Percentiles rank a stretch among this genome's conserved stretches.
These are phyloP conservation scores for Stagonosporopsis vannaccii DNA, from an alignment of 2,329 filamentous ascomycete species.

Conservation along the genomic window DNA sequence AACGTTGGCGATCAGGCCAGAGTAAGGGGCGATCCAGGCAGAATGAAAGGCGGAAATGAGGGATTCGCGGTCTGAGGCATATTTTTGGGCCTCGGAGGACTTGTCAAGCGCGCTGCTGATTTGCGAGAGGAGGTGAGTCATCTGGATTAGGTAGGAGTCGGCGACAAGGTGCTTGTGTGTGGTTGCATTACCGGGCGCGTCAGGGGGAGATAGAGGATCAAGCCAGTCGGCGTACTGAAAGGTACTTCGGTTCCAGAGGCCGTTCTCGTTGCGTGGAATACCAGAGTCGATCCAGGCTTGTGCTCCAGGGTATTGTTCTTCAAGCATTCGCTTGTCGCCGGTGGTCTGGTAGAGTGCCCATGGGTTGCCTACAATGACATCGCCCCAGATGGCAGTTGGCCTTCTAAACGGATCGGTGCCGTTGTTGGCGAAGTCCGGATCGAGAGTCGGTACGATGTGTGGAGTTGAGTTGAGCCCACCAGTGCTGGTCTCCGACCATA, in stretches of 20 bases:
- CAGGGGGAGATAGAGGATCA: conserved; percentile 49
- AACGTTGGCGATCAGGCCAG: conserved; percentile 23
- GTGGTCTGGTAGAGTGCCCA: conserved; percentile 46
- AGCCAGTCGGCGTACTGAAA: conserved; percentile 54
- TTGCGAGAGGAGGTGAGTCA: conserved; percentile 40
- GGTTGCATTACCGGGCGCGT: conserved; percentile 42
- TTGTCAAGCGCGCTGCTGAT: conserved; percentile 37
- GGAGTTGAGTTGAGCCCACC: conserved; percentile 11
- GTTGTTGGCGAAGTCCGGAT: conserved; percentile 1
- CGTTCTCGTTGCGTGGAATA: conserved; percentile 40
- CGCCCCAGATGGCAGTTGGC: conserved; percentile 51
- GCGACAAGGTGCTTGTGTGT: conserved; percentile 49
- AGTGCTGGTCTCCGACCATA: conserved; percentile 48
- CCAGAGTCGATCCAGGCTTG: conserved; percentile 48
- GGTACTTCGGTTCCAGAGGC: conserved; percentile 45
- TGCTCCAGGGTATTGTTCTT: conserved; percentile 48
- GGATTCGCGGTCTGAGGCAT: conserved; percentile 20
- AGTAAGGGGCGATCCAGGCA: conserved; percentile 24
- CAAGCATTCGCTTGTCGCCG: conserved; percentile 47
- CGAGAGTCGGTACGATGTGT: not conserved
- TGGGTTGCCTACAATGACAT: conserved; percentile 49
- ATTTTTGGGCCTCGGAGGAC: conserved; percentile 27
- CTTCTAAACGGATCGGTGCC: conserved; percentile 15
- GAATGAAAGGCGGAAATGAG: conserved; percentile 37
- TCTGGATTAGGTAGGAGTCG: conserved; percentile 50